Evolutionary conservation across 2,329 filamentous ascomycete genomes (phyloP).

Genomic region (Ceratocystis eucalypticola): DNA sequence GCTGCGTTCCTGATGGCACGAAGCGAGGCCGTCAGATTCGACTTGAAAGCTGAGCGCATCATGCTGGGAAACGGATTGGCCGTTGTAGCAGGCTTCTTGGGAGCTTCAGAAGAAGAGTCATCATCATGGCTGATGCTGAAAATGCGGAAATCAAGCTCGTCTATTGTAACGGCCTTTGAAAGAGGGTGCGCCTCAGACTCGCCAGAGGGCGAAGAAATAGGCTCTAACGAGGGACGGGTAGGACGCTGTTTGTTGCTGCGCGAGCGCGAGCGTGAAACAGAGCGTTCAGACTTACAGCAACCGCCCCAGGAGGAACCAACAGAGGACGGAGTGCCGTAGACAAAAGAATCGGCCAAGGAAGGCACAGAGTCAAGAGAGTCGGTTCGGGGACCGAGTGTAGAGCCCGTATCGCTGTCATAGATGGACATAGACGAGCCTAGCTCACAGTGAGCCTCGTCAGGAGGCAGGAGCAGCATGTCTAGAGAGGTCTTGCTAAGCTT

Average conservation of each 20-base stretch:
- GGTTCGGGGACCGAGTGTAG: constrained; percentile 38
- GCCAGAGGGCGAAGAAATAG: constrained; percentile 43
- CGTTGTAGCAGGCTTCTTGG: neutral
- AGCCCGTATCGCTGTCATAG: constrained; percentile 38
- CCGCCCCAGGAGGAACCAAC: constrained; percentile 36
- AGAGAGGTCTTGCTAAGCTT: constrained; percentile 41
- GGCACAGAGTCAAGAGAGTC: constrained; percentile 49
- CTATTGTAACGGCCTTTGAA: constrained; percentile 33
- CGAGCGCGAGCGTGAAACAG: constrained; percentile 5
- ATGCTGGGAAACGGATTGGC: constrained; percentile 14
- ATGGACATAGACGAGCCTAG: constrained; percentile 28
- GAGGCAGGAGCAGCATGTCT: constrained; percentile 46
- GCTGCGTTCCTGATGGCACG: constrained; percentile 51
- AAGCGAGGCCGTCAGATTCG: constrained; percentile 53
- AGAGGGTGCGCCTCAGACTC: constrained; percentile 39
- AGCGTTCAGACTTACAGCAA: constrained; percentile 18
- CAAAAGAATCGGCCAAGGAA: constrained; percentile 43
- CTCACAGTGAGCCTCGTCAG: constrained; percentile 43
- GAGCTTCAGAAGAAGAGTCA: neutral
- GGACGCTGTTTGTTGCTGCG: constrained; percentile 27
- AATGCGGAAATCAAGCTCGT: constrained; percentile 32
- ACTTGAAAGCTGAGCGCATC: constrained; percentile 43
- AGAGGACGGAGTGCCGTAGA: constrained; percentile 37
- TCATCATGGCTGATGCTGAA: constrained; percentile 21
- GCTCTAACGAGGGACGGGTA: constrained; percentile 37